Conservation (phyloP, 2,329 filamentous ascomycete genomes). For the Apiospora aurea region DNA sequence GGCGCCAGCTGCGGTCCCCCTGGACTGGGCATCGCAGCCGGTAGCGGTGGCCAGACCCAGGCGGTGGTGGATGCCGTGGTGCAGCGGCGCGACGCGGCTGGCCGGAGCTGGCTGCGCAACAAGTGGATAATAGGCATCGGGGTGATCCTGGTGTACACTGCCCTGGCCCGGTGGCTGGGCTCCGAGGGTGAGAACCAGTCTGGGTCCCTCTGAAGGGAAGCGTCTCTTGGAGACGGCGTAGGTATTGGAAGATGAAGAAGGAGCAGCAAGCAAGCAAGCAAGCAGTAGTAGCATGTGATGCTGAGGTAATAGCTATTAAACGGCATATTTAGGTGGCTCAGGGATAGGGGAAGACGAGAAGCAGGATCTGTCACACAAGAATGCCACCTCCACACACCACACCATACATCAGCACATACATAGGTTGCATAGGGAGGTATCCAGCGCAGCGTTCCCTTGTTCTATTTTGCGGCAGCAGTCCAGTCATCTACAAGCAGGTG, state of each 20-base stretch:
- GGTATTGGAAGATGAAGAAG: neutral
- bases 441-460: constrained; percentile 15
- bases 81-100: constrained; percentile 75
- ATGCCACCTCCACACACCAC: neutral
- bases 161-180: constrained; percentile 78
- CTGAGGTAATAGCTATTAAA: constrained; percentile 2
- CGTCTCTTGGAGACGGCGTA: neutral
- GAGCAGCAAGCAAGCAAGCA: neutral
- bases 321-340: neutral
- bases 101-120: constrained; percentile 83
- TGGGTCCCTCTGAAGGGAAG: neutral
- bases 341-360: neutral
- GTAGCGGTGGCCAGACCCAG: constrained; percentile 70
- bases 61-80: constrained; percentile 78
- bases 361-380: neutral
- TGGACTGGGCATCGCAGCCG: constrained; percentile 66
- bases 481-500: neutral
- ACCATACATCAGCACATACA: neutral
- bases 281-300: neutral
- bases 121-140: constrained; percentile 73
- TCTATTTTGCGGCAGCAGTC: neutral
- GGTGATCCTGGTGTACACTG: constrained; percentile 80
- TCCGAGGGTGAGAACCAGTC: constrained; percentile 5
- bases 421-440: constrained; percentile 16
- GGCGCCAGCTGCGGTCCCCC: constrained; percentile 52